A percentile compares a stretch with the other conserved stretches of the same genome.
phyloP scores from a whole-genome alignment of 2,329 filamentous ascomycete genomes.

The Xylariales sp. region DNA sequence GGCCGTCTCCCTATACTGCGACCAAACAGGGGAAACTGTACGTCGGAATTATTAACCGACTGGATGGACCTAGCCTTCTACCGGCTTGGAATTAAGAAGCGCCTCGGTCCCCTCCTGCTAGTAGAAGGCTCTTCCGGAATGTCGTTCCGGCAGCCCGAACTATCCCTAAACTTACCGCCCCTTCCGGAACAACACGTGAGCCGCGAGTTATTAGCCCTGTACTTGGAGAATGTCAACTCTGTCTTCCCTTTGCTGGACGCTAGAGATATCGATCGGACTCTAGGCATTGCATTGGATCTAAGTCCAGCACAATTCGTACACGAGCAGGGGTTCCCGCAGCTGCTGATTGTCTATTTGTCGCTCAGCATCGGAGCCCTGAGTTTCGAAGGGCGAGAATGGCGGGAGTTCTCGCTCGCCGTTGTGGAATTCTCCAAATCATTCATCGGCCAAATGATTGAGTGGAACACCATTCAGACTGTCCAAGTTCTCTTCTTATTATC shows the following conservation, averaged over 20 bases:
- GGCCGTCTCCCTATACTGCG: slow-evolving; percentile 15
- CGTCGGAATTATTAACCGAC: slow-evolving; percentile 6
- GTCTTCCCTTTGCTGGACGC: slow-evolving; percentile 7
- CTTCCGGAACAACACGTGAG: slow-evolving; percentile 2
- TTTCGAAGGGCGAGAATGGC: not conserved
- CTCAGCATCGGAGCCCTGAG: slow-evolving; percentile 1
- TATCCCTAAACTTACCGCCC: not conserved
- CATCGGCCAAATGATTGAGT: slow-evolving; percentile 5
- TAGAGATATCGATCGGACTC: not conserved
- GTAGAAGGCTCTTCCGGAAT: not conserved
- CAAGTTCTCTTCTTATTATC: slow-evolving; percentile 8
- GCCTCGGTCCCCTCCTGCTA: not conserved
- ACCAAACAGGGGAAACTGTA: slow-evolving; percentile 2
- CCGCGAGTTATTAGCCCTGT: slow-evolving; percentile 1
- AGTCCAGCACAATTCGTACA: slow-evolving; percentile 2
- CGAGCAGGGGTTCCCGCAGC: slow-evolving; percentile 1
- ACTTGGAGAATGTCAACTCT: slow-evolving; percentile 6
- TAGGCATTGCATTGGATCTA: not conserved
- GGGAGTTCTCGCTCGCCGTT: not conserved
- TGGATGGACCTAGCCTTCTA: slow-evolving; percentile 9
- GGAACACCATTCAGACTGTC: slow-evolving; percentile 5
- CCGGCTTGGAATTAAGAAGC: slow-evolving; percentile 3
- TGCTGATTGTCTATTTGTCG: slow-evolving; percentile 2
- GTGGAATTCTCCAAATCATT: slow-evolving; percentile 5
- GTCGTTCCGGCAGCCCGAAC: not conserved